Evolutionary conservation across 805 yeast species (phyloP).

Genomic region (Ogataea philodendri): DNA sequence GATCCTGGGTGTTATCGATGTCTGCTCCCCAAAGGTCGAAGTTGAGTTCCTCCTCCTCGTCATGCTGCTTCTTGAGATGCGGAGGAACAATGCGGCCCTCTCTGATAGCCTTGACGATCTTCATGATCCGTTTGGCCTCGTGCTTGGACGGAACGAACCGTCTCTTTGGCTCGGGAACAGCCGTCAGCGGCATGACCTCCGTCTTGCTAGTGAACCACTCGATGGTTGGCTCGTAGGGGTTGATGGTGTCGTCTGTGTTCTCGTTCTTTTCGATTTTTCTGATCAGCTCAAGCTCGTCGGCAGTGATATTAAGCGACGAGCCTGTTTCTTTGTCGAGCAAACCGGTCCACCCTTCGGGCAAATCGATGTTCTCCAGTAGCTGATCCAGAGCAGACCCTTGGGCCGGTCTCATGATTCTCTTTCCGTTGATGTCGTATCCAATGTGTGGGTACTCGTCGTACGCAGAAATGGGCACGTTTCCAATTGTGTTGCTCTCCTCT

Average conservation of each 20-base stretch:
- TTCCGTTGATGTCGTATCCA: slow-evolving; percentile 96
- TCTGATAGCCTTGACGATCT: slow-evolving; percentile 92
- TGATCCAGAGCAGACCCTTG: slow-evolving; percentile 92
- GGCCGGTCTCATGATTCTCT: slow-evolving; percentile 98
- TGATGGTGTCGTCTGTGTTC: slow-evolving; percentile 70
- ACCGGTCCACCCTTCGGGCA: slow-evolving; percentile 99
- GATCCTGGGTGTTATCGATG: slow-evolving; percentile 58
- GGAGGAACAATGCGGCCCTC: slow-evolving; percentile 92
- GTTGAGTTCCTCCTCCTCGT: slow-evolving; percentile 47
- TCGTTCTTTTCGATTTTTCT: slow-evolving; percentile 82
- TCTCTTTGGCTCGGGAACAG: slow-evolving; percentile 95
- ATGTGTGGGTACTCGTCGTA: slow-evolving; percentile 97
- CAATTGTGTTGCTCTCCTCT: slow-evolving; percentile 80
- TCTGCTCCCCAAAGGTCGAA: slow-evolving; percentile 88
- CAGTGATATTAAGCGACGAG: slow-evolving; percentile 70
- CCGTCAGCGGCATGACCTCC: slow-evolving; percentile 88
- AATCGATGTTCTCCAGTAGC: slow-evolving; percentile 82
- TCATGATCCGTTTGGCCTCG: slow-evolving; percentile 95
- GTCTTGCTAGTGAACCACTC: slow-evolving; percentile 91
- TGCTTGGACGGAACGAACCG: slow-evolving; percentile 95
- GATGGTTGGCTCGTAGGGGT: slow-evolving; percentile 90
- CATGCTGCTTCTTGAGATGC: slow-evolving; percentile 48
- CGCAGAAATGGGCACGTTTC: slow-evolving; percentile 88
- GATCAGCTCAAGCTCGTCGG: slow-evolving; percentile 87
- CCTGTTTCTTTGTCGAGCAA: slow-evolving; percentile 89